Percentiles rank a stretch among this genome's conserved stretches.
Conservation (phyloP, 2,329 filamentous ascomycete genomes). For the Albophoma yamanashiensis region DNA sequence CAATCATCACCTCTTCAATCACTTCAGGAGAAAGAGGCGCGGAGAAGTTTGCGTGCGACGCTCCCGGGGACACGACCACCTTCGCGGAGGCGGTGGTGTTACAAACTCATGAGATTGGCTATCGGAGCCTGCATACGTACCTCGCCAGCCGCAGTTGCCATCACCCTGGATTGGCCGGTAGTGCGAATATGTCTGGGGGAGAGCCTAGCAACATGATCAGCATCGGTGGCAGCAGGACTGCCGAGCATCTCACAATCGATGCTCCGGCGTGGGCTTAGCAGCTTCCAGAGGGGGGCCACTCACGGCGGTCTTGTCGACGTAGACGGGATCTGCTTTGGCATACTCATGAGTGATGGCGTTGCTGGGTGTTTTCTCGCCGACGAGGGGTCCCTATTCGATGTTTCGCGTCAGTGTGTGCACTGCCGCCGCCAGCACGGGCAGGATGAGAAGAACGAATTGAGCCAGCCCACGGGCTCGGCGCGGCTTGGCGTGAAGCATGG, state of each 20-base stretch:
- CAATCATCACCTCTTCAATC: not conserved
- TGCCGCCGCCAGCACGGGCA: not conserved
- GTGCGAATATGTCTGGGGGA: slow-evolving; percentile 75
- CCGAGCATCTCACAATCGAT: not conserved
- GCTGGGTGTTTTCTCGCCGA: slow-evolving; percentile 69
- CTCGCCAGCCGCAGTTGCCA: slow-evolving; percentile 96
- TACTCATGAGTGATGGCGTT: slow-evolving; percentile 75
- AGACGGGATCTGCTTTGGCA: slow-evolving; percentile 75
- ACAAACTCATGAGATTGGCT: not conserved
- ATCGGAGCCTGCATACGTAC: slow-evolving; percentile 41
- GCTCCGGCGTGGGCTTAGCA: not conserved
- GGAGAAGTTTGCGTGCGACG: not conserved
- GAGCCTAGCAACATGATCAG: slow-evolving; percentile 40
- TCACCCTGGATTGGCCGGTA: slow-evolving; percentile 85
- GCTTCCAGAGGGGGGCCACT: slow-evolving; percentile 22
- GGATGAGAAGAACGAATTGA: not conserved
- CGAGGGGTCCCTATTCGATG: slow-evolving; percentile 59
- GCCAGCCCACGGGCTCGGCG: not conserved
- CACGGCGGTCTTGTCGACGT: slow-evolving; percentile 80
- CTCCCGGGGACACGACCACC: not conserved
- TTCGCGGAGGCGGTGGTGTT: not conserved
- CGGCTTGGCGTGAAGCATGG: not conserved
- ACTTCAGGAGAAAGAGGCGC: not conserved
- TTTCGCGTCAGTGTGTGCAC: not conserved
- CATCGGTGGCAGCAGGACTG: not conserved